Conservation (phyloP, 768 basidiomycete genomes). For the Lentinula edodes region DNA sequence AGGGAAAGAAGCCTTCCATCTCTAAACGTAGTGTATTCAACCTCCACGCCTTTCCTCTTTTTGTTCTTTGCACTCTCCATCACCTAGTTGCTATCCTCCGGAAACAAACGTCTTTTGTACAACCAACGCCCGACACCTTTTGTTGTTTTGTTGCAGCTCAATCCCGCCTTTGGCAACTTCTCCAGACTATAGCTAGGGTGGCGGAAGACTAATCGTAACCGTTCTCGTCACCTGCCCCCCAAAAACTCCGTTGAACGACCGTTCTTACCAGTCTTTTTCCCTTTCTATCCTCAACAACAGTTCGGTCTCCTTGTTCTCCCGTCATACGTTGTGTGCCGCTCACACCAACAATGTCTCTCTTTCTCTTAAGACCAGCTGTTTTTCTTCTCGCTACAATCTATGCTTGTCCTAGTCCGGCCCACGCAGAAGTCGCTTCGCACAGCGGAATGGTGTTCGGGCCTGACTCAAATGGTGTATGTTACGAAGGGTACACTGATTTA, state of each 20-base stretch:
- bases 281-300: background rate
- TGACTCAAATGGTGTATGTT: background rate
- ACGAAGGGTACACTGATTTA: background rate
- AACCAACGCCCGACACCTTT: background rate
- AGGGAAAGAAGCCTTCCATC: background rate
- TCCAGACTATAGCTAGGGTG: background rate
- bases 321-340: background rate
- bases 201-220: background rate
- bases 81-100: background rate
- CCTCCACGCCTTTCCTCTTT: background rate
- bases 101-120: background rate
- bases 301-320: background rate
- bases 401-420: background rate
- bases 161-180: background rate
- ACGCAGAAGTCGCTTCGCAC: background rate
- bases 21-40: background rate
- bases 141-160: background rate
- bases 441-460: background rate
- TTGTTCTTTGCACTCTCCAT: background rate
- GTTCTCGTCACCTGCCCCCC: background rate
- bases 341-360: constrained; percentile 1
- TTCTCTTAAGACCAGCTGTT: background rate
- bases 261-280: background rate
- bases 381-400: constrained; percentile 1
- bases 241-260: background rate